phyloP scores from a whole-genome alignment of 2,329 filamentous ascomycete species.

The Onygenales sp. region DNA sequence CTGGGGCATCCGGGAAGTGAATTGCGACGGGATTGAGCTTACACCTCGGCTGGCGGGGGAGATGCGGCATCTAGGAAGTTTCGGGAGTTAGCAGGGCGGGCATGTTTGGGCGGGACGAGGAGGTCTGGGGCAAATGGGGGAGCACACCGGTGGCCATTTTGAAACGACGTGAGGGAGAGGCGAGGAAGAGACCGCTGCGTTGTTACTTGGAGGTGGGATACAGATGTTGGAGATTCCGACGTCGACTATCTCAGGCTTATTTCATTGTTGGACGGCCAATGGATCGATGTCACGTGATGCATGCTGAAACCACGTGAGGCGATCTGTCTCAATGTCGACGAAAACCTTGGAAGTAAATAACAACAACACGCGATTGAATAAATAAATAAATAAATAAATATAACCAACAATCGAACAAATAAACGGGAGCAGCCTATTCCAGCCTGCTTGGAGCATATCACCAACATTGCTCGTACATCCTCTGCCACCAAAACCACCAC shows the following conservation, averaged over 20 bases:
- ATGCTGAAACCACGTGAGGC: not conserved
- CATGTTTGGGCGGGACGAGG: not conserved
- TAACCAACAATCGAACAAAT: too few species aligned
- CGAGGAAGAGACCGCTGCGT: too few species aligned
- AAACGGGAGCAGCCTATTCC: too few species aligned
- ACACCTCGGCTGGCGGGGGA: conserved; percentile 28
- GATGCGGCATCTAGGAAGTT: not conserved
- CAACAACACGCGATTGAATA: not conserved
- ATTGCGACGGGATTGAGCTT: not conserved
- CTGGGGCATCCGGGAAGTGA: not conserved
- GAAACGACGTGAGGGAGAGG: not conserved
- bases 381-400: not conserved
- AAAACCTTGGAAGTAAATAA: too few species aligned
- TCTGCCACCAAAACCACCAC: too few species aligned
- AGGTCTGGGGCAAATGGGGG: too few species aligned
- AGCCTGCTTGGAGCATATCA: too few species aligned
- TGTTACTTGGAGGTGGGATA: too few species aligned
- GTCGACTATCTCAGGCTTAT: not conserved
- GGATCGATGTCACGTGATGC: not conserved
- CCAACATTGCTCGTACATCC: too few species aligned
- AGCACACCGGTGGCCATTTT: not conserved
- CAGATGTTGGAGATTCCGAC: not conserved
- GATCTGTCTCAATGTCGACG: too few species aligned
- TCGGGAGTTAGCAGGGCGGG: not conserved
- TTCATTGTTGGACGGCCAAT: not conserved